Evolutionary conservation across 164 flowering plant genomes (phyloP).

Genomic region (Warburgia ugandensis): DNA sequence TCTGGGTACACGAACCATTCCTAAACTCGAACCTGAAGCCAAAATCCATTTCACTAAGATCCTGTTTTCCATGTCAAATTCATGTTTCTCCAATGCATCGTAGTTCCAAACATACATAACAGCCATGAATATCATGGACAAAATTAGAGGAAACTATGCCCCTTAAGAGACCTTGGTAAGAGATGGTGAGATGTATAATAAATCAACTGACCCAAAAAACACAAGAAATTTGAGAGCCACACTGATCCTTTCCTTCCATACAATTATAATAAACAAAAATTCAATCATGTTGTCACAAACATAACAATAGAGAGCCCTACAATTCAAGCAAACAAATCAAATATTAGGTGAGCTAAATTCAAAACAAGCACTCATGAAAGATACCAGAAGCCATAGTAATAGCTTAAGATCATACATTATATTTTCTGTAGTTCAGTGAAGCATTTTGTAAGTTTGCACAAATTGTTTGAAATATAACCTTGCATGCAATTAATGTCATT

Average conservation of each 20-base stretch:
- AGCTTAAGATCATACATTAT: neutral
- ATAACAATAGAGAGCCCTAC: constrained; percentile 64
- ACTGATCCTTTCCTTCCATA: constrained; percentile 42
- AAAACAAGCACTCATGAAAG: too few species aligned
- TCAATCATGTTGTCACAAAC: constrained; percentile 70
- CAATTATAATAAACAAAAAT: constrained; percentile 42
- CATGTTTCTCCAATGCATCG: constrained; percentile 50
- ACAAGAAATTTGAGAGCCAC: constrained; percentile 29
- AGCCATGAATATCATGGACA: constrained; percentile 41
- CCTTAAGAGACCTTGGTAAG: constrained; percentile 51
- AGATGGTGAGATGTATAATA: constrained; percentile 53
- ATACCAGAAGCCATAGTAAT: neutral
- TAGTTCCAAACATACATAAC: constrained; percentile 66
- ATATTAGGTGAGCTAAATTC: neutral
- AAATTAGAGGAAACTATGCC: constrained; percentile 58
- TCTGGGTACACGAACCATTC: constrained; percentile 67
- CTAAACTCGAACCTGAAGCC: constrained; percentile 52
- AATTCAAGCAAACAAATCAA: constrained; percentile 12
- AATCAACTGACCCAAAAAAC: constrained; percentile 53
- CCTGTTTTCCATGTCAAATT: too few species aligned
- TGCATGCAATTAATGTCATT: too few species aligned
- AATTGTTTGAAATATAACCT: too few species aligned
- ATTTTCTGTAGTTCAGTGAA: too few species aligned
- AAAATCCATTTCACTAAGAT: constrained; percentile 52
- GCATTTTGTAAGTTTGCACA: too few species aligned